phyloP scores from a whole-genome alignment of 2,329 filamentous ascomycete species.

The Phaeosphaeria sp. region DNA sequence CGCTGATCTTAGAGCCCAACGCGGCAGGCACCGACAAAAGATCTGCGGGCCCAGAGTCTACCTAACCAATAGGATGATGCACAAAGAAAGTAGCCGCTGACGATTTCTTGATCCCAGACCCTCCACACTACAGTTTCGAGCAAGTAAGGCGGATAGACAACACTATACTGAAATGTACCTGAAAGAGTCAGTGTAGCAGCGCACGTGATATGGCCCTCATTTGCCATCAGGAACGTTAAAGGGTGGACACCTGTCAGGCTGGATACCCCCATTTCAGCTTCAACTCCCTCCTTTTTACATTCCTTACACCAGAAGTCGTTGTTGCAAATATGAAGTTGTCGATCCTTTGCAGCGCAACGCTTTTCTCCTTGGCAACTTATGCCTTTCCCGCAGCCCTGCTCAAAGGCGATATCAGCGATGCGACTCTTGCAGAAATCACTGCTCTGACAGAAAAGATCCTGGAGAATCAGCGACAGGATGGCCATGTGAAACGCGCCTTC shows the following conservation, averaged over 20 bases:
- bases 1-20: background rate
- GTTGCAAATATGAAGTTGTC: conserved; percentile 15
- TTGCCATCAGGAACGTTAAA: background rate
- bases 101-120: background rate
- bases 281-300: background rate
- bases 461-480: conserved; percentile 9
- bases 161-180: background rate
- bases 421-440: conserved; percentile 16
- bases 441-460: conserved; percentile 16
- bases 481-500: conserved; percentile 14
- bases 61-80: background rate
- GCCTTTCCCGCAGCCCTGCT: conserved; percentile 21
- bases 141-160: background rate
- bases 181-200: background rate
- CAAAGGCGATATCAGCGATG: conserved; percentile 15
- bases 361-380: conserved; percentile 15
- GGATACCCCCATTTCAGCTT: background rate
- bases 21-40: background rate
- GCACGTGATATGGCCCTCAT: background rate
- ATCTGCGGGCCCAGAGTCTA: background rate
- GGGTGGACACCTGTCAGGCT: background rate
- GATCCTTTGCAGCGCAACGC: conserved; percentile 14
- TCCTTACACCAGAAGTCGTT: background rate
- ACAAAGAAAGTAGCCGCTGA: background rate
- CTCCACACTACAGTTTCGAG: background rate